Base-by-base conservation (phyloP, 371 early-diverging fungal genomes). In the Lichtheimia ornata region DNA sequence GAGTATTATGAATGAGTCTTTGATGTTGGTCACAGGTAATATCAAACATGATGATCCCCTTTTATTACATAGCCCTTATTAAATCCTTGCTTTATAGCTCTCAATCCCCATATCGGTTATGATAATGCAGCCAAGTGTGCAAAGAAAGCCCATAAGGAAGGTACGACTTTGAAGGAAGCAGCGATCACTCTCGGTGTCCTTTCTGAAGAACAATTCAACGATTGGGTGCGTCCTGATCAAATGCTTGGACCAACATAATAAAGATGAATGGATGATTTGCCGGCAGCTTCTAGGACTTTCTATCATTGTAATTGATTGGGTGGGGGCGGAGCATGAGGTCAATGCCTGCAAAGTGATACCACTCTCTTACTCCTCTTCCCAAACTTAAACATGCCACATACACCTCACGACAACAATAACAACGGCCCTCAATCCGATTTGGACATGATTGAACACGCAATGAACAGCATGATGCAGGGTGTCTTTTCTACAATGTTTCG, bases 51-150 rank as follows among this genome's bases (percentile, higher is more conserved):
- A 14, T 41, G n/a, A n/a, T n/a, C n/a, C n/a, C n/a, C n/a, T 11
- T 40, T 30, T 40, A 40, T 41, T 25, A 28, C 4, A 5, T 35
- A 20, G 22, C 9, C 11, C 9, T 35, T 35, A 1, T 9, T 35
- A 9, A 9, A 9, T 9, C 1, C 11, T 11, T 35, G 35, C 28
- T 11, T 41, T 54, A 13, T 54, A 54, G 90, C 94, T 17, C 82
- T 95, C 18, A 95, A 95, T 77, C 91, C 92, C 47, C 77, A 89
- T 58, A 90, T 91, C 73, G 90, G 91, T 59, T 91, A 89, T 58
- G 90, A 91, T 63, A 89, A 92, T 50, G 95, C 95, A 18, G 95
- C 95, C 20, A 86, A 89, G 57, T 89, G 88, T 49, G 94, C 95
- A 50, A 81, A 81, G 82, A 92, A 92, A 77, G 95, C 95, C 1